Conservation (phyloP, 257 asterid genomes). For the Solanum sparsipilum region DNA sequence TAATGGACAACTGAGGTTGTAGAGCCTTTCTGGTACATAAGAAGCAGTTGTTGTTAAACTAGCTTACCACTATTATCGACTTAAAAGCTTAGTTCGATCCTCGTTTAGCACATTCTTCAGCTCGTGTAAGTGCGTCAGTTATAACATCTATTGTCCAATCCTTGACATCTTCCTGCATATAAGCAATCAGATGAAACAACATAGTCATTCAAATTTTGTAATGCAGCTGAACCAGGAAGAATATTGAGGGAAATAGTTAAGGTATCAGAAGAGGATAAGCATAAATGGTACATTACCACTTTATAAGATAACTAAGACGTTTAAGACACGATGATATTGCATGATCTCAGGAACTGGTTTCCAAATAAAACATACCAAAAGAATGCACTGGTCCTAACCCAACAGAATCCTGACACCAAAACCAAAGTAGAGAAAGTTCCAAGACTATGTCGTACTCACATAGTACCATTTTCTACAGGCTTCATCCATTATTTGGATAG, state of each 20-base stretch:
- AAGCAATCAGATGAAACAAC: background rate
- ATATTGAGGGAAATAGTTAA: background rate
- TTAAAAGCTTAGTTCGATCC: constrained; percentile 25
- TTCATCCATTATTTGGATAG: background rate
- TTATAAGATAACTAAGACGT: background rate
- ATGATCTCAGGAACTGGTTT: background rate
- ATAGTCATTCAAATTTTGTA: background rate
- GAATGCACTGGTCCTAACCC: background rate
- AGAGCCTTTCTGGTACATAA: background rate
- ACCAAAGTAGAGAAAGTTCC: background rate
- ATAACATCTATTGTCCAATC: constrained; percentile 81
- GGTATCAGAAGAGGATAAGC: background rate
- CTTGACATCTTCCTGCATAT: constrained; percentile 69
- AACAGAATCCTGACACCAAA: background rate
- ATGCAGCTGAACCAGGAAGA: background rate
- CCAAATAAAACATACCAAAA: background rate
- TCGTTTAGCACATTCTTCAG: constrained; percentile 61
- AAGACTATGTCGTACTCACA: background rate
- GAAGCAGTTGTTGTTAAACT: background rate
- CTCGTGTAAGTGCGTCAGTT: constrained; percentile 68
- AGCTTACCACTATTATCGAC: background rate
- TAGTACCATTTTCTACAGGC: background rate
- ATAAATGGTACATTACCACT: background rate
- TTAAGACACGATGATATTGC: background rate
- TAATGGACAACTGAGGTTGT: background rate